Base-by-base conservation (phyloP, 331 rosid species). In the Malus hybrid region DNA sequence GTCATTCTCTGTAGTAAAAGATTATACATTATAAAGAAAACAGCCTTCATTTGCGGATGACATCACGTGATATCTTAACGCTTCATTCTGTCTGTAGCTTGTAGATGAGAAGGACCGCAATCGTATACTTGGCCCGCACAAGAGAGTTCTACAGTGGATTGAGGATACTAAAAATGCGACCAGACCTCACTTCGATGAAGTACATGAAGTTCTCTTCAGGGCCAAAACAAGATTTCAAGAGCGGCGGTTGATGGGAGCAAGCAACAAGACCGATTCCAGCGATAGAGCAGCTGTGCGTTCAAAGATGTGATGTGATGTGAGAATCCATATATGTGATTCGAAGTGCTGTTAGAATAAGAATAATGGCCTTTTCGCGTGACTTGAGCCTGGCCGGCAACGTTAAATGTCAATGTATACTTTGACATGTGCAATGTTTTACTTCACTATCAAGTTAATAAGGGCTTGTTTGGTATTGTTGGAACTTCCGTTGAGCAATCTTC, bases 111-210 rank as follows among this genome's bases (percentile, higher is more conserved):
- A 88, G 76, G 96, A 85, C 72, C 84, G 77, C 3, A 82, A 54
- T 75, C 87, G 92, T 42, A 80, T 94, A 50, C 90, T 94, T 46
- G 91, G 90, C 29, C 99, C 97, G 0, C 88, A 90, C 87, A 85
- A 80, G 88, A 89, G 88, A 85, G 93, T 94, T 80, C 86, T 82
- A 83, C 86, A 79, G 81, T 94, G 97, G 97, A 83, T 92, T 48
- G 93, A 89, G 86, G 84, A 85, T 85, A 90, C 90, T 28, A 92
- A 66, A 85, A 81, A 56, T 77, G 97, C 97, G 57, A 92, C 91
- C 0, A 88, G 69, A 62, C 99, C 97, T 67, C 93, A 90, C 77
- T 94, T 92, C 81, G 88, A 94, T 28, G 96, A 90, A 79, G 90
- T 88, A 66, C 97, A 91, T 75, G 74, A 76, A 20, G 13, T 86